phyloP scores from a whole-genome alignment of 768 basidiomycete genomes.

The Macrocybe gigantea region DNA sequence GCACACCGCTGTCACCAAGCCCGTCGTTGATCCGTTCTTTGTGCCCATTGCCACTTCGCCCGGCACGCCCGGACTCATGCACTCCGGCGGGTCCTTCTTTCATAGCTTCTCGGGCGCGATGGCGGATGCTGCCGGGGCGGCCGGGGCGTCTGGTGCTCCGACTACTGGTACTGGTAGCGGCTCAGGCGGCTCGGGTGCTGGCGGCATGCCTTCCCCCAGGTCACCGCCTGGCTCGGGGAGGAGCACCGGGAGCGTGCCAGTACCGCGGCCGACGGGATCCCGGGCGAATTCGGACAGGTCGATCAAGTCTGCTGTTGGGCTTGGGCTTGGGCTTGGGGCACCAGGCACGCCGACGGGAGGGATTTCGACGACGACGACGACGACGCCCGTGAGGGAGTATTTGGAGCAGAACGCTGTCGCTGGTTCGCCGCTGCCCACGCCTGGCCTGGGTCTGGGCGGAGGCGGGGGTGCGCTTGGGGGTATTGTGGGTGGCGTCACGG shows the following conservation, averaged over 20 bases:
- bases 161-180: not conserved
- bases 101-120: slow-evolving; percentile 23
- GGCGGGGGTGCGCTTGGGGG: no score
- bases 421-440: no score
- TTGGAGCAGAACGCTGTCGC: no score
- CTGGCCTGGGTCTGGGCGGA: no score
- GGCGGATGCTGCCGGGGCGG: slow-evolving; percentile 31
- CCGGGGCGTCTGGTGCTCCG: slow-evolving; percentile 36
- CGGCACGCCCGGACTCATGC: slow-evolving; percentile 57
- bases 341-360: no score
- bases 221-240: not conserved
- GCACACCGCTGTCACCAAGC: slow-evolving; percentile 84
- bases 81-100: slow-evolving; percentile 35
- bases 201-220: not conserved
- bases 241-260: no score
- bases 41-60: slow-evolving; percentile 94
- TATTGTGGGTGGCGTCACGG: no score
- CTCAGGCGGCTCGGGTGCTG: no score
- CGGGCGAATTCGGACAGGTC: slow-evolving; percentile 64
- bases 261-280: slow-evolving; percentile 36
- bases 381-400: slow-evolving; percentile 12
- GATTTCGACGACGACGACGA: slow-evolving; percentile 21
- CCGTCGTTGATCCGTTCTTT: slow-evolving; percentile 87
- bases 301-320: slow-evolving; percentile 46
- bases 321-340: slow-evolving; percentile 18